Conservation (phyloP, 768 basidiomycete species). For the Nidula microcarpa region DNA sequence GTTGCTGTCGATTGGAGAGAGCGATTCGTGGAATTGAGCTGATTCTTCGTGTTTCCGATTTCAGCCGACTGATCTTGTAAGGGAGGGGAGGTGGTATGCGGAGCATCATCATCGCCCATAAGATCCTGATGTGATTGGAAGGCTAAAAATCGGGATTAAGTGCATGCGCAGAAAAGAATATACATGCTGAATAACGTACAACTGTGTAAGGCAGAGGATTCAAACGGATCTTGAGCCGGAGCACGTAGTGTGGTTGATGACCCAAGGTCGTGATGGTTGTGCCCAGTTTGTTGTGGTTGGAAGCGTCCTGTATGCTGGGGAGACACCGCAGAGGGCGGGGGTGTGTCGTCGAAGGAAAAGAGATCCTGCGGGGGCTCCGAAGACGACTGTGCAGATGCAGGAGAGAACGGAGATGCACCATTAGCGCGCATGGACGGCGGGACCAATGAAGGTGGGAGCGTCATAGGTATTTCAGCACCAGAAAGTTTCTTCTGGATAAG, state of each 20-base stretch:
- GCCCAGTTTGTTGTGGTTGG: conserved; percentile 27
- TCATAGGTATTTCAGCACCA: conserved; percentile 71
- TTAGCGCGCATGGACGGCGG: conserved; percentile 75
- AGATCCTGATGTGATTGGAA: conserved; percentile 41
- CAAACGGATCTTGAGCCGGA: conserved; percentile 48
- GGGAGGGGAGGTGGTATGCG: conserved; percentile 40
- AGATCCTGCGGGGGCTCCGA: conserved; percentile 43
- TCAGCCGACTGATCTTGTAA: conserved; percentile 77
- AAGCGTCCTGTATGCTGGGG: conserved; percentile 35
- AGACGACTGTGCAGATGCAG: conserved; percentile 35
- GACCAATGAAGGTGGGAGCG: conserved; percentile 70
- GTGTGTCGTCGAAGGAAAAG: conserved; percentile 54
- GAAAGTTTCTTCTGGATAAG: conserved; percentile 84
- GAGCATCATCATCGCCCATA: conserved; percentile 72
- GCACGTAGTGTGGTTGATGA: conserved; percentile 16
- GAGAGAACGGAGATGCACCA: conserved; percentile 36
- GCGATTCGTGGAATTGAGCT: conserved; percentile 74
- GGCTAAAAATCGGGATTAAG: conserved; percentile 4
- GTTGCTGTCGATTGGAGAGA: conserved; percentile 63
- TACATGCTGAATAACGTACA: conserved; percentile 17
- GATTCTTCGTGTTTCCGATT: conserved; percentile 85
- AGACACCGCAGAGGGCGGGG: conserved; percentile 39
- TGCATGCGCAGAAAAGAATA: neutral
- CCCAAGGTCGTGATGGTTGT: conserved; percentile 14
- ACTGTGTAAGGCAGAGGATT: conserved; percentile 24